Percentiles rank a stretch among this genome's conserved stretches.
These are phyloP conservation scores for Jamesozyma gamospora DNA, from an alignment of 805 yeast species.

Conservation along the genomic window DNA sequence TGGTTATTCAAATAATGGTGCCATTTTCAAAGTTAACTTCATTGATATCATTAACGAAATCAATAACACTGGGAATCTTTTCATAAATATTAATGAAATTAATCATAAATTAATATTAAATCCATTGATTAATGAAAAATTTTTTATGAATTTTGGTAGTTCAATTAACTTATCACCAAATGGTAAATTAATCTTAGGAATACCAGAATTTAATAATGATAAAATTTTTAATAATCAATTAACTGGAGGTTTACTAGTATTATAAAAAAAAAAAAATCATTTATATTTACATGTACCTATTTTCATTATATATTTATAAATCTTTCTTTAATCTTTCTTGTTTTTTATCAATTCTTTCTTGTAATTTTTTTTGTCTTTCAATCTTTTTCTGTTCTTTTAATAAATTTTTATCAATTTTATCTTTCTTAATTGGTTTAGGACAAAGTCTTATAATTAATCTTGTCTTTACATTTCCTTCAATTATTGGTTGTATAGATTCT, in stretches of 20 bases:
- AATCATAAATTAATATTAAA: not conserved
- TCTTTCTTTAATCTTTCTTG: not conserved
- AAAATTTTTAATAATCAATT: no score
- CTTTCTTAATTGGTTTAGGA: constrained; percentile 15
- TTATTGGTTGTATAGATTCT: constrained; percentile 14
- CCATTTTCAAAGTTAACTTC: constrained; percentile 35
- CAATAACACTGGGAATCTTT: not conserved
- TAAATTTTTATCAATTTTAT: constrained; percentile 22
- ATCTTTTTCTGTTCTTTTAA: constrained; percentile 28
- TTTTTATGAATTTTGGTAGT: not conserved
- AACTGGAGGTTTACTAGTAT: no score
- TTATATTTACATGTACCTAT: not conserved
- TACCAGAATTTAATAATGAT: constrained; percentile 18
- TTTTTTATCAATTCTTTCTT: constrained; percentile 18
- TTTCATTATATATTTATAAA: not conserved
- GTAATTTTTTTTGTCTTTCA: constrained; percentile 30
- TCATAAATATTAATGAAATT: not conserved
- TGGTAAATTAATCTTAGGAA: not conserved
- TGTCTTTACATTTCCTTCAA: constrained; percentile 24
- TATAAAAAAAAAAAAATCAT: not conserved
- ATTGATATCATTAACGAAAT: constrained; percentile 7
- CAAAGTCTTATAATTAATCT: constrained; percentile 24
- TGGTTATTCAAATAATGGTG: constrained; percentile 29
- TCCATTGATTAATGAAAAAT: not conserved
- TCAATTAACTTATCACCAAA: not conserved